These are phyloP conservation scores for Gossypium raimondii DNA, from an alignment of 345 rosid genomes.

Conservation along the genomic window DNA sequence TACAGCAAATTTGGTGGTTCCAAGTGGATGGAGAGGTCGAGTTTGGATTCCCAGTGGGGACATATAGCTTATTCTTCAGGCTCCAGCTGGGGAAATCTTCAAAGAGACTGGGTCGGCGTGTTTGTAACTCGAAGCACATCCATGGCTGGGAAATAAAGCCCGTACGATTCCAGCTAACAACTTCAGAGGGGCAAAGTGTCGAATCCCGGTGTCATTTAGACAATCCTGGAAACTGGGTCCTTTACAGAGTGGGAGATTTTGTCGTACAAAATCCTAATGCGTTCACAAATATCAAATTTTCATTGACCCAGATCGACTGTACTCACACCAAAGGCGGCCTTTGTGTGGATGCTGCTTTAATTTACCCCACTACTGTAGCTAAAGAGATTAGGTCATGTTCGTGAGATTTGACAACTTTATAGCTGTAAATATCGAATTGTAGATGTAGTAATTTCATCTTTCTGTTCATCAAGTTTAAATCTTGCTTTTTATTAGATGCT, in stretches of 20 bases:
- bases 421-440: conserved; percentile 6
- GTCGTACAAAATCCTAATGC: conserved; percentile 33
- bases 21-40: conserved; percentile 83
- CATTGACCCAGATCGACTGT: conserved; percentile 83
- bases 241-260: conserved; percentile 76
- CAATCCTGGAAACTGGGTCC: conserved; percentile 62
- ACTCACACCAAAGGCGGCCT: conserved; percentile 97
- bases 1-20: conserved; percentile 96
- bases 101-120: conserved; percentile 67
- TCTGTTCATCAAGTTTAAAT: background rate
- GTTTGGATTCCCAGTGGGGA: conserved; percentile 71
- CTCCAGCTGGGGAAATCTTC: conserved; percentile 61
- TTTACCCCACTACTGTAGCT: conserved; percentile 46
- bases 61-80: conserved; percentile 75
- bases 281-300: conserved; percentile 49
- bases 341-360: conserved; percentile 60
- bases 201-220: conserved; percentile 46
- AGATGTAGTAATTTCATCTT: background rate
- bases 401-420: background rate
- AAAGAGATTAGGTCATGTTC: conserved; percentile 38
- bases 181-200: conserved; percentile 64
- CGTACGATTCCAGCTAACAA: conserved; percentile 65
- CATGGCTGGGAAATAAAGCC: conserved; percentile 94
- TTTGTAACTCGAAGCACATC: conserved; percentile 64
- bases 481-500: too few relatives aligned